Evolutionary conservation across 2,329 filamentous ascomycete species (phyloP), one percentile per base, ranked within the genome.

Genomic region (Colletotrichum lupini): DNA sequence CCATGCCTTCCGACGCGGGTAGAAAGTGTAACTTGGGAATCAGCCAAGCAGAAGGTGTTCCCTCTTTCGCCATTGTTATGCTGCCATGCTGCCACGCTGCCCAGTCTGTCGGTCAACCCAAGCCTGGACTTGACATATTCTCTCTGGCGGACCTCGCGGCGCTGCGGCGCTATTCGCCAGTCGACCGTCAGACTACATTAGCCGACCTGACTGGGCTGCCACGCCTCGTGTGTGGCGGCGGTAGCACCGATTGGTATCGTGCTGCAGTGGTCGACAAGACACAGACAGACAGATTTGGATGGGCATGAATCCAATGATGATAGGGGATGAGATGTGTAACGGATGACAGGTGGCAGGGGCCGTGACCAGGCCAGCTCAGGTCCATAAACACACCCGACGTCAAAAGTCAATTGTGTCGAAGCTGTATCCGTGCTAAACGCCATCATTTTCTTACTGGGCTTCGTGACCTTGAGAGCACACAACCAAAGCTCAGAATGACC

Each of bases 1-100:
- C 55, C 49, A 63, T 73, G 66, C 66, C 58, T 70, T 66, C 59
- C 53, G 59, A 69, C 28, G 67, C 49, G 32, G 67, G 67, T 26
- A 64, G 59, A 49, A 56, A 70, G 59, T 67, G 57, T 61, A 67
- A 71, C 19, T 67, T 32, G 67, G 46, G 49, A 28, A 35, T 37
- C 70, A 61, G 28, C 59, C 66, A 69, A 64, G 70, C 70, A 60
- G 32, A 16, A 22, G 32, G 14, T 64, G 63, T 56, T 46, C 26
- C 32, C 30, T 71, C 37, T 60, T n/a, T 55, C 56, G 24, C 61
- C 55, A n/a, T 26, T 59, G 28, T 53, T 49, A 30, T 37, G 35
- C 57, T 46, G 16, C 35, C 56, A 35, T 49, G 16, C 42, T 49
- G 42, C 19, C 42, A 22, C 42, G 19, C 42, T 49, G 42, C 42